phyloP scores from a whole-genome alignment of 2,329 filamentous ascomycete species.

The Ophiocordyceps unilateralis region DNA sequence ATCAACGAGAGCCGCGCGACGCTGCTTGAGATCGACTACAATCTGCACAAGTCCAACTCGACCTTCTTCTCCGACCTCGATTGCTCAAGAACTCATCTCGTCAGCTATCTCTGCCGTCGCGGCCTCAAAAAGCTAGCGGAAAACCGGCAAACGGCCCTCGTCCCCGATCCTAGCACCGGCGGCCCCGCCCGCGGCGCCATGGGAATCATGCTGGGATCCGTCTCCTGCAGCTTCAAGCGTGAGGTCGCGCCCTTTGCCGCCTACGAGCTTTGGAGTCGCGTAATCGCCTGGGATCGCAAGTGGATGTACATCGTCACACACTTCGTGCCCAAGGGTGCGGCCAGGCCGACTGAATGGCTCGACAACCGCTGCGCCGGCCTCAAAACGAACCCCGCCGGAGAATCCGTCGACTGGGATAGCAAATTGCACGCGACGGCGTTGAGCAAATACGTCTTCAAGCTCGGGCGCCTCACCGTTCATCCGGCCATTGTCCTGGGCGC shows the following conservation, averaged over 20 bases:
- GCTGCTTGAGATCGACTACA: conserved; percentile 70
- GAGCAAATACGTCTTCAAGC: conserved; percentile 70
- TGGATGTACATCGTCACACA: conserved; percentile 65
- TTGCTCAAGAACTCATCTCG: conserved; percentile 63
- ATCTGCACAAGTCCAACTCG: conserved; percentile 66
- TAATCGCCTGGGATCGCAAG: conserved; percentile 64
- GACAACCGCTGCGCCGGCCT: conserved; percentile 25
- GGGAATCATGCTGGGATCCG: conserved; percentile 52
- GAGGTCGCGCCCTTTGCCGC: conserved; percentile 53
- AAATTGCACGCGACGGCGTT: conserved; percentile 55
- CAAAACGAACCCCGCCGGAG: conserved; percentile 17
- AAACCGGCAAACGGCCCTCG: conserved; percentile 15
- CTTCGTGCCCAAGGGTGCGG: conserved; percentile 47
- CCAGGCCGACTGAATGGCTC: conserved; percentile 36
- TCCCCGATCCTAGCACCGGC: conserved; percentile 29
- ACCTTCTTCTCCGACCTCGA: conserved; percentile 85
- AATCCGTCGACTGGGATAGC: conserved; percentile 33
- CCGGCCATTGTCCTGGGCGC: conserved; percentile 59
- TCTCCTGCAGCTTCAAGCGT: conserved; percentile 54
- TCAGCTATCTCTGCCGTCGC: conserved; percentile 48
- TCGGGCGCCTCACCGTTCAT: conserved; percentile 67
- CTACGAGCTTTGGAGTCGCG: conserved; percentile 57
- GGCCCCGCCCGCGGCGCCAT: conserved; percentile 34
- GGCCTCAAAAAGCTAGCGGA: conserved; percentile 5
- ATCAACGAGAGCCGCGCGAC: conserved; percentile 50